These are phyloP conservation scores for Apocynum venetum DNA, from an alignment of 257 asterid genomes.

Conservation along the genomic window DNA sequence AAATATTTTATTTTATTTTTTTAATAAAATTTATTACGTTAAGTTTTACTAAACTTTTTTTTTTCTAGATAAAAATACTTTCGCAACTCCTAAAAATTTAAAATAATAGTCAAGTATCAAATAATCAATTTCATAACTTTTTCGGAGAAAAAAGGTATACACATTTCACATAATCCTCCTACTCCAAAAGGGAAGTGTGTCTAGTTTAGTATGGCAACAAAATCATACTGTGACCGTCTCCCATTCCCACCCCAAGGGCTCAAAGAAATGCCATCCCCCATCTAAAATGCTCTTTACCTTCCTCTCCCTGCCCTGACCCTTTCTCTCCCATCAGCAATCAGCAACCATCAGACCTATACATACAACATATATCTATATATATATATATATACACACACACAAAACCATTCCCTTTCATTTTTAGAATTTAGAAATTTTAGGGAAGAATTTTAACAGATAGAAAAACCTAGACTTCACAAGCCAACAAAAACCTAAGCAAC, in stretches of 20 bases:
- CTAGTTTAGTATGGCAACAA: too few relatives aligned
- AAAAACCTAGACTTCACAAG: slow-evolving; percentile 31
- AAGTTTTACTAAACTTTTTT: too few relatives aligned
- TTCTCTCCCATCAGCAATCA: neutral
- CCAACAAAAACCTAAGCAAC: slow-evolving; percentile 29
- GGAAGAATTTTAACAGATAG: neutral
- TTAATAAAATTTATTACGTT: too few relatives aligned
- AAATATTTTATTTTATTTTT: too few relatives aligned
- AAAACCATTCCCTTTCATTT: neutral
- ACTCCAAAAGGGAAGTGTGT: too few relatives aligned
- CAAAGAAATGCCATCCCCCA: neutral
- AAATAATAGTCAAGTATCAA: too few relatives aligned
- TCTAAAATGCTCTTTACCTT: neutral
- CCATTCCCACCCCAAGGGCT: neutral
- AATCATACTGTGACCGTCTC: too few relatives aligned
- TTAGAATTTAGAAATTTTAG: neutral
- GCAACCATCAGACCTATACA: neutral
- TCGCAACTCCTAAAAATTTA: too few relatives aligned
- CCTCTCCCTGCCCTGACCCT: neutral
- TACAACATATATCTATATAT: neutral
- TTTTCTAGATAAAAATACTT: too few relatives aligned
- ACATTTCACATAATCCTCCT: too few relatives aligned
- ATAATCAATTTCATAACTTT: too few relatives aligned
- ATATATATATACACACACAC: neutral
- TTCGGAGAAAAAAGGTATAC: too few relatives aligned